Evolutionary conservation across 495 filamentous ascomycete genomes (phyloP).

Genomic region (Pseudevernia furfuracea): DNA sequence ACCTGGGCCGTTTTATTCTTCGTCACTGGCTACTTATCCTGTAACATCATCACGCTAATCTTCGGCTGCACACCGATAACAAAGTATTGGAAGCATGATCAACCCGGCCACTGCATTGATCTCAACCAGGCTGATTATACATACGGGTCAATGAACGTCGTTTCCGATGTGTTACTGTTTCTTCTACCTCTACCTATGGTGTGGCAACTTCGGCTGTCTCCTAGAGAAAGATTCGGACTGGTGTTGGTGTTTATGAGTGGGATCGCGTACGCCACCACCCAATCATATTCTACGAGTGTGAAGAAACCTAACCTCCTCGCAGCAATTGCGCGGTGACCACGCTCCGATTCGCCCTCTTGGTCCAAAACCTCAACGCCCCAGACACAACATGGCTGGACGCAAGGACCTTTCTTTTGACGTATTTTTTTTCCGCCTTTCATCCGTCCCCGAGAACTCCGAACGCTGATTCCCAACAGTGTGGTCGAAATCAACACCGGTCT

Average conservation of each 20-base stretch:
- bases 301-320: background rate
- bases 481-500: slow-evolving; percentile 37
- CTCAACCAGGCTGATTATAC: slow-evolving; percentile 24
- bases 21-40: slow-evolving; percentile 32
- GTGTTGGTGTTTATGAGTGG: slow-evolving; percentile 1
- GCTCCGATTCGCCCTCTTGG: slow-evolving; percentile 30
- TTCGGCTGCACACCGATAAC: slow-evolving; percentile 33
- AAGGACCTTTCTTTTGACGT: slow-evolving; percentile 22
- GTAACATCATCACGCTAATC: slow-evolving; percentile 33
- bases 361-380: background rate
- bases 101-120: slow-evolving; percentile 33
- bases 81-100: slow-evolving; percentile 30
- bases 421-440: background rate
- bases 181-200: slow-evolving; percentile 10
- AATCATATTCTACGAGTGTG: background rate
- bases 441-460: background rate
- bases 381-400: slow-evolving; percentile 2
- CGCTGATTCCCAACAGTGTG: slow-evolving; percentile 22
- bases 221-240: slow-evolving; percentile 1
- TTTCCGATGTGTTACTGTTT: slow-evolving; percentile 1
- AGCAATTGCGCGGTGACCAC: slow-evolving; percentile 34
- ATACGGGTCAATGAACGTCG: slow-evolving; percentile 11
- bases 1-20: slow-evolving; percentile 33
- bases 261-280: background rate
- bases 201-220: background rate